Evolutionary conservation across 352 stramenopile species (phyloP).

Genomic region (Phytophthora lateralis): DNA sequence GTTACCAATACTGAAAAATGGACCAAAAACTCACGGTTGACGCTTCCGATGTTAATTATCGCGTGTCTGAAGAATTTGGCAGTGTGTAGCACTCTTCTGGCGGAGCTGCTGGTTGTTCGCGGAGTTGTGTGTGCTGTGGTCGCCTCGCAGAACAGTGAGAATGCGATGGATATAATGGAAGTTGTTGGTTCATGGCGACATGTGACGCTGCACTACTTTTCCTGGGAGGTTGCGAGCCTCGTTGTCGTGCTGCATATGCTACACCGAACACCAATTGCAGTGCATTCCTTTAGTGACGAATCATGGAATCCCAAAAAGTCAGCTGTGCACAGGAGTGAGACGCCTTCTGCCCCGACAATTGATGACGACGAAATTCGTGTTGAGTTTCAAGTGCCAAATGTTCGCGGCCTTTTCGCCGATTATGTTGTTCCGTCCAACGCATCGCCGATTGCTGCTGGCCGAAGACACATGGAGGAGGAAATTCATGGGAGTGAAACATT

Average conservation of each 20-base stretch:
- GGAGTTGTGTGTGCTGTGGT: constrained; percentile 13
- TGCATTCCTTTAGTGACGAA: constrained; percentile 10
- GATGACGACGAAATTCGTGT: constrained; percentile 24
- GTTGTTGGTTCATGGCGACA: constrained; percentile 15
- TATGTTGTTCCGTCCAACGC: constrained; percentile 30
- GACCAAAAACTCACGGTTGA: not conserved
- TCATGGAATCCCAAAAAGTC: not conserved
- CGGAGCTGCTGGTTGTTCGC: constrained; percentile 20
- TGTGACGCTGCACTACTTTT: constrained; percentile 23
- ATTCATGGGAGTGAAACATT: not conserved
- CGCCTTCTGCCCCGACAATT: constrained; percentile 7
- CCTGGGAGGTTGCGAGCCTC: constrained; percentile 21
- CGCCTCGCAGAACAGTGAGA: constrained; percentile 1
- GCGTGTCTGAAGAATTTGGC: constrained; percentile 23
- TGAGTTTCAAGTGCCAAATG: constrained; percentile 27
- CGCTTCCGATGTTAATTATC: constrained; percentile 21
- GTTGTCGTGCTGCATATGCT: constrained; percentile 28
- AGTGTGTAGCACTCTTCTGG: constrained; percentile 27
- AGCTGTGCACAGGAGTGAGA: not conserved
- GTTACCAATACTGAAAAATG: constrained; percentile 1
- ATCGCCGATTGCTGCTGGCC: constrained; percentile 5
- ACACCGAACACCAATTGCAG: constrained; percentile 27
- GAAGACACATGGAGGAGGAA: constrained; percentile 11
- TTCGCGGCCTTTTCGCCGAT: constrained; percentile 16
- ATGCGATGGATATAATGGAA: not conserved